A percentile compares a stretch with the other conserved stretches of the same genome.
phyloP scores from a whole-genome alignment of 176 grass and related monocot species.

The Pontederia paniculata region DNA sequence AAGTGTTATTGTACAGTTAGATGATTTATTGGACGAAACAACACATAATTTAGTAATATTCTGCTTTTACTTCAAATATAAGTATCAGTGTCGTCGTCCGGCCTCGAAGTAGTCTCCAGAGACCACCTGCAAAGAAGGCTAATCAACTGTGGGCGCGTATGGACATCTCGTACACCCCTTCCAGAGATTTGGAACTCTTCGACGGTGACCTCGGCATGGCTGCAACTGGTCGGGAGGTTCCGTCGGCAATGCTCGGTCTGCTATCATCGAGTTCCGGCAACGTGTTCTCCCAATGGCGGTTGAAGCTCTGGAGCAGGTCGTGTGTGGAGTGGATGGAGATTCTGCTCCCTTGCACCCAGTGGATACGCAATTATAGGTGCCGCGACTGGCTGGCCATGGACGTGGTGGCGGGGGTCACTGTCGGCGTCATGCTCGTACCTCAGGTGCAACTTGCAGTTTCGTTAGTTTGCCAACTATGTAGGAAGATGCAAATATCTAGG shows the following conservation, averaged over 20 bases:
- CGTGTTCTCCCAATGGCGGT: not conserved
- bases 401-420: conserved; percentile 8
- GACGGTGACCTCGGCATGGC: not conserved
- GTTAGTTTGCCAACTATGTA: no score
- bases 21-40: no score
- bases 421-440: conserved; percentile 16
- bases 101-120: no score
- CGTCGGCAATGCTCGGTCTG: not conserved
- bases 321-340: not conserved
- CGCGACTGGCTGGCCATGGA: conserved; percentile 2
- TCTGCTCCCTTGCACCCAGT: conserved; percentile 8
- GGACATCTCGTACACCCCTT: not conserved
- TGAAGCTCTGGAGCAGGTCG: conserved; percentile 2
- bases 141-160: not conserved
- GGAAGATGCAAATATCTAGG: no score
- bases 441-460: not conserved
- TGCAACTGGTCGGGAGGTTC: not conserved
- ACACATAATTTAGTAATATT: no score
- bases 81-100: no score
- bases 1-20: no score
- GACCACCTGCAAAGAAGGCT: no score
- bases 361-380: conserved; percentile 4
- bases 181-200: not conserved
- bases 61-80: no score
- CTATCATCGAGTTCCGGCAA: not conserved